phyloP scores from a whole-genome alignment of 164 flowering plant species.

The Echeveria elegans region DNA sequence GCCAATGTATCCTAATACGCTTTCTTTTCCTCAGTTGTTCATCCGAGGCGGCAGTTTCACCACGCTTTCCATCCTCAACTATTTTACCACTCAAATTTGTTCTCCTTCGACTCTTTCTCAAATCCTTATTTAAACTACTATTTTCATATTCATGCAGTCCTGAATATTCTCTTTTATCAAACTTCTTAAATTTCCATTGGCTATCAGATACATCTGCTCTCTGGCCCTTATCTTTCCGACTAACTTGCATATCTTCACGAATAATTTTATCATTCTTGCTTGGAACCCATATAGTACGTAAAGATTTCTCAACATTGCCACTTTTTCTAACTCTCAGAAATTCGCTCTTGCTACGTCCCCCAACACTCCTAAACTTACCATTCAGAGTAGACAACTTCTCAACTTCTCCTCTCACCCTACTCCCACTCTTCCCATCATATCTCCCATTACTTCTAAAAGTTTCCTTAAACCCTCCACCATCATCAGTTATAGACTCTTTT shows the following conservation, averaged over 20 bases:
- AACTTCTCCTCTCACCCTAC: slow-evolving; percentile 5
- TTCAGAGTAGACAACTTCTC: not conserved
- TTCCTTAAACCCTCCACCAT: slow-evolving; percentile 12
- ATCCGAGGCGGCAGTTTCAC: slow-evolving; percentile 22
- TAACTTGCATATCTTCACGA: slow-evolving; percentile 8
- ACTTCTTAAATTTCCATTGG: slow-evolving; percentile 11
- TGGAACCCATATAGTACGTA: slow-evolving; percentile 21
- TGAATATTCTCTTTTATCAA: slow-evolving; percentile 7
- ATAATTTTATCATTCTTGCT: not conserved
- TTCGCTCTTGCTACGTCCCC: not conserved
- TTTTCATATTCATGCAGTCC: slow-evolving; percentile 12
- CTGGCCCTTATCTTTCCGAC: slow-evolving; percentile 6
- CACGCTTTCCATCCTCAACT: slow-evolving; percentile 18
- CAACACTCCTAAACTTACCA: slow-evolving; percentile 3
- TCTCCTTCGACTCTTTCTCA: slow-evolving; percentile 8
- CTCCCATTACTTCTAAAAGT: not conserved
- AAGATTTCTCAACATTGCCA: slow-evolving; percentile 3
- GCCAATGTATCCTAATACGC: slow-evolving; percentile 52
- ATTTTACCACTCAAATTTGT: slow-evolving; percentile 23
- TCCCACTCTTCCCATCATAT: slow-evolving; percentile 8
- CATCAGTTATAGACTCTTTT: slow-evolving; percentile 27
- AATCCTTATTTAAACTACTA: slow-evolving; percentile 11
- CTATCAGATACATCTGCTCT: slow-evolving; percentile 7
- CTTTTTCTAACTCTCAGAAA: slow-evolving; percentile 5
- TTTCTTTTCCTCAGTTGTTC: slow-evolving; percentile 41